phyloP scores from a whole-genome alignment of 2,329 filamentous ascomycete genomes.

The Xylariales sp. region DNA sequence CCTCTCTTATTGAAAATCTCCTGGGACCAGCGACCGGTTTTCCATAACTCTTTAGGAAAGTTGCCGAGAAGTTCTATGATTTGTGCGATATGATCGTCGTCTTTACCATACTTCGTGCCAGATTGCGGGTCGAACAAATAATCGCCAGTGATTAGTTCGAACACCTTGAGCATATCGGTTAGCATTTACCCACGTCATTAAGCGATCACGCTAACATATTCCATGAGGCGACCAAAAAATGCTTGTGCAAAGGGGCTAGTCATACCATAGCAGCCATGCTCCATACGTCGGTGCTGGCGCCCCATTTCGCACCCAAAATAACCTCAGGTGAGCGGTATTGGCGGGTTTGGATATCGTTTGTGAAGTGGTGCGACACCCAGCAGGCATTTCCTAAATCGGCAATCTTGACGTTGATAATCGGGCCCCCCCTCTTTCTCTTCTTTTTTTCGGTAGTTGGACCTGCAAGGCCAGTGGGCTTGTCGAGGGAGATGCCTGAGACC shows the following conservation, averaged over 20 bases:
- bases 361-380: slow-evolving; percentile 99
- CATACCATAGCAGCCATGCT: slow-evolving; percentile 99
- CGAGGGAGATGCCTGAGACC: slow-evolving; percentile 93
- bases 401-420: slow-evolving; percentile 96
- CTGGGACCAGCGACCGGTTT: slow-evolving; percentile 96
- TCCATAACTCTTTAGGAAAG: slow-evolving; percentile 91
- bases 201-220: not conserved
- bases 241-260: slow-evolving; percentile 22
- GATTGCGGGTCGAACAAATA: slow-evolving; percentile 99
- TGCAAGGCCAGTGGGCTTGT: slow-evolving; percentile 66
- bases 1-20: slow-evolving; percentile 99
- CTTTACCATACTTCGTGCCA: slow-evolving; percentile 98
- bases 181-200: slow-evolving; percentile 24
- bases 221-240: not conserved
- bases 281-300: slow-evolving; percentile 99
- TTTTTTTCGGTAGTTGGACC: slow-evolving; percentile 70
- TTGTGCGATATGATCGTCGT: slow-evolving; percentile 98
- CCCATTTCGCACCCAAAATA: slow-evolving; percentile 96
- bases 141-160: slow-evolving; percentile 97
- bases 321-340: slow-evolving; percentile 98
- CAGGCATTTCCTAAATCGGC: slow-evolving; percentile 98
- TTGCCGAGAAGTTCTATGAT: slow-evolving; percentile 96
- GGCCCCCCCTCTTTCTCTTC: slow-evolving; percentile 66
- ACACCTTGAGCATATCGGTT: slow-evolving; percentile 69
- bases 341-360: slow-evolving; percentile 97